Evolutionary conservation across 352 stramenopile genomes (phyloP).

Genomic region (Phytopythium boreale): DNA sequence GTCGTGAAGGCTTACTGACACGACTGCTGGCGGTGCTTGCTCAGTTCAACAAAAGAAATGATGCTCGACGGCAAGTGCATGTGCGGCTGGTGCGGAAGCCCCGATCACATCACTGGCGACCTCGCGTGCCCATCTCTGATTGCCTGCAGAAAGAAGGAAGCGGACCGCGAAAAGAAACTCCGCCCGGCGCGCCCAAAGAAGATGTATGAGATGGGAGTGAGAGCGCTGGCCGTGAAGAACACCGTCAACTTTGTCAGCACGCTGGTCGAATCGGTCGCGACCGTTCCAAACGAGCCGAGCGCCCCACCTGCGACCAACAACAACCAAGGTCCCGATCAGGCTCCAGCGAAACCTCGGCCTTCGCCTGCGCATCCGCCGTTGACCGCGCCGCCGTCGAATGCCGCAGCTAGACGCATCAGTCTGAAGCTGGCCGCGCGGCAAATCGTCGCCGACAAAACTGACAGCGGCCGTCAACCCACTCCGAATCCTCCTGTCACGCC

Average conservation of each 20-base stretch:
- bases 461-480: neutral
- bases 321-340: constrained; percentile 7
- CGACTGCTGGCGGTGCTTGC: neutral
- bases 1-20: neutral
- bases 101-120: constrained; percentile 71
- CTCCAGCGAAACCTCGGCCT: neutral
- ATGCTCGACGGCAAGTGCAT: constrained; percentile 83
- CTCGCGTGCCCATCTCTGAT: constrained; percentile 33
- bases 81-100: constrained; percentile 75
- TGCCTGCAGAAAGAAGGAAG: constrained; percentile 58
- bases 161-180: constrained; percentile 46
- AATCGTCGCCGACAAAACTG: constrained; percentile 1
- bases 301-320: constrained; percentile 5
- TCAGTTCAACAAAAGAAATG: constrained; percentile 76
- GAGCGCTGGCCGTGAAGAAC: constrained; percentile 44
- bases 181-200: constrained; percentile 19
- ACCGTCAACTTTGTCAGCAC: constrained; percentile 38
- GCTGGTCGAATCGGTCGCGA: constrained; percentile 12
- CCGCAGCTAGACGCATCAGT: constrained; percentile 1
- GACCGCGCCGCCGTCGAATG: neutral
- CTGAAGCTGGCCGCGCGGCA: constrained; percentile 1
- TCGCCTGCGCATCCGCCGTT: neutral
- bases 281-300: neutral
- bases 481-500: neutral
- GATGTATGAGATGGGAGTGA: constrained; percentile 26